Evolutionary conservation across 2,329 filamentous ascomycete genomes (phyloP).

Genomic region (Waltergamsia citrina): DNA sequence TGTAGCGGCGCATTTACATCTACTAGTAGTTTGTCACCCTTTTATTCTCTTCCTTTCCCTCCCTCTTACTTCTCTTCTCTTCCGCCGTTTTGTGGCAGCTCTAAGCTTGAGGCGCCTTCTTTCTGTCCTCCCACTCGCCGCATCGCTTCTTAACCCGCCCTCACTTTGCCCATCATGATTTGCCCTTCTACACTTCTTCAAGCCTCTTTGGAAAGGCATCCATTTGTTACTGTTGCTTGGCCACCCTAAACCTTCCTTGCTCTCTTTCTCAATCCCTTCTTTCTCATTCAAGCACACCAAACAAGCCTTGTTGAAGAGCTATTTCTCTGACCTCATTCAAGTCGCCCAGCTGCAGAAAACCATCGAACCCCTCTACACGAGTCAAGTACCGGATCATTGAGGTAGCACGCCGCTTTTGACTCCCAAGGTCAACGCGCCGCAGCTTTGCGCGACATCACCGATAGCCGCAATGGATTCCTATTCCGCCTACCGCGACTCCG

Average conservation of each 20-base stretch:
- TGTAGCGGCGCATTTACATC: slow-evolving; percentile 15
- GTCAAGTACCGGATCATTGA: not conserved
- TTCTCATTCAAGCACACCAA: not conserved
- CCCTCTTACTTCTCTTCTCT: slow-evolving; percentile 8
- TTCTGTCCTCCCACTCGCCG: slow-evolving; percentile 3
- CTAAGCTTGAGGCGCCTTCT: too few species aligned
- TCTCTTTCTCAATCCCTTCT: slow-evolving; percentile 3
- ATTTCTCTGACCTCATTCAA: slow-evolving; percentile 12
- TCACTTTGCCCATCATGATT: slow-evolving; percentile 3
- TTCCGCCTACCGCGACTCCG: slow-evolving; percentile 39
- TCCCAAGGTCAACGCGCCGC: not conserved
- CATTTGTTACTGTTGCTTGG: slow-evolving; percentile 11
- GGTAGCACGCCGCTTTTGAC: not conserved
- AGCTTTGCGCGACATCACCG: not conserved
- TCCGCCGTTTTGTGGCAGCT: slow-evolving; percentile 3
- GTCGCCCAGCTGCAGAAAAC: slow-evolving; percentile 3
- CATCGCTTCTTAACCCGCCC: slow-evolving; percentile 2
- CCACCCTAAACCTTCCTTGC: slow-evolving; percentile 10
- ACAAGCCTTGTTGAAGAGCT: slow-evolving; percentile 4
- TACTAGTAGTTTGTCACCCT: slow-evolving; percentile 19
- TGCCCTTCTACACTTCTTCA: slow-evolving; percentile 1
- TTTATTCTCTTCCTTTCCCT: slow-evolving; percentile 6
- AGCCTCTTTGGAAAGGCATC: slow-evolving; percentile 8
- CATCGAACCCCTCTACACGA: not conserved
- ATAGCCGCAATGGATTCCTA: slow-evolving; percentile 42